A percentile compares a stretch with the other conserved stretches of the same genome.
phyloP scores from a whole-genome alignment of 108 stramenopile genomes.

The Nannochloropsis gaditana region DNA sequence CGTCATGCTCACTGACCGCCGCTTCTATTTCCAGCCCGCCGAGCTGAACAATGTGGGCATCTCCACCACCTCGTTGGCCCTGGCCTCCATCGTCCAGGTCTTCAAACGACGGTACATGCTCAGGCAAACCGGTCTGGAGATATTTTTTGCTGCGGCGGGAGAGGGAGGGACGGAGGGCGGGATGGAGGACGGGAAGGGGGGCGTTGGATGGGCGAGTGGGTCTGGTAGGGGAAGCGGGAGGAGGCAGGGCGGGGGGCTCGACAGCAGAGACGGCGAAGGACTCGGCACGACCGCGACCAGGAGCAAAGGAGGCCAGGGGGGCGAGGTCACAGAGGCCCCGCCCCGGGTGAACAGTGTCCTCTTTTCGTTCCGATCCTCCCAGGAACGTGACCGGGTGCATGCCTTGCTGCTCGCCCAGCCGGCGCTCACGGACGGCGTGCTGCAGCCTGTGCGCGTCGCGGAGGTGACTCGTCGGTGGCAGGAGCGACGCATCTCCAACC shows the following conservation, averaged over 20 bases:
- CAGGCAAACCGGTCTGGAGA: slow-evolving; percentile 42
- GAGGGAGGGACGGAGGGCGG: neutral
- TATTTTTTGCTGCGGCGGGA: slow-evolving; percentile 23
- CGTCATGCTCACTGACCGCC: slow-evolving; percentile 48
- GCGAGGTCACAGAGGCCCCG: neutral
- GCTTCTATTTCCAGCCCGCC: slow-evolving; percentile 58
- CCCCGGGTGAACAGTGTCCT: neutral
- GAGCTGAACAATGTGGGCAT: slow-evolving; percentile 59
- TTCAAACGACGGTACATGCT: slow-evolving; percentile 40
- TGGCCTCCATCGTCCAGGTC: slow-evolving; percentile 27
- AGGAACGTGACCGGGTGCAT: neutral
- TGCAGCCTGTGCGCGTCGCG: neutral
- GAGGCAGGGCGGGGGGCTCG: neutral
- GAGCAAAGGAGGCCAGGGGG: neutral
- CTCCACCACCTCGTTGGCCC: slow-evolving; percentile 35
- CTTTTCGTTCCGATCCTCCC: neutral
- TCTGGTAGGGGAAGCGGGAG: neutral
- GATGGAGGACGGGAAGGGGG: neutral
- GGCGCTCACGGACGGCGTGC: neutral
- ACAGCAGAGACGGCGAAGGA: too few species aligned
- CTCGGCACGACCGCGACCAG: neutral
- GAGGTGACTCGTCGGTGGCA: slow-evolving; percentile 45
- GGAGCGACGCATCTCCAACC: slow-evolving; percentile 64
- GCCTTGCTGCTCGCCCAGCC: neutral
- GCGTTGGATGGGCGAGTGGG: neutral